phyloP scores from a whole-genome alignment of 73 alveolate genomes.

The Stentor roeselii region DNA sequence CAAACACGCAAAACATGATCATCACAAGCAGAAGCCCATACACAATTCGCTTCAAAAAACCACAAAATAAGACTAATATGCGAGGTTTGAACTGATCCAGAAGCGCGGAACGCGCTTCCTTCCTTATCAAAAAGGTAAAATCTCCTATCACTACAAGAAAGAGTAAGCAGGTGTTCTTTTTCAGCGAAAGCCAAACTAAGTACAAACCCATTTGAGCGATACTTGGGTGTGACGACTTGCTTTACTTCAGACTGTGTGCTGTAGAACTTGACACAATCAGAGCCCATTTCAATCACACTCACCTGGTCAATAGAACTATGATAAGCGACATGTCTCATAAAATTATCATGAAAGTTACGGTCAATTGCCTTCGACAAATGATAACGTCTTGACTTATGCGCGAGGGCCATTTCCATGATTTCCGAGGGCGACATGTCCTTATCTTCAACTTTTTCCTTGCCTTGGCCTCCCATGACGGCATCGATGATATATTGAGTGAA shows the following conservation, averaged over 20 bases:
- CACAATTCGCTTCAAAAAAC: constrained; percentile 85
- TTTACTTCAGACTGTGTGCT: constrained; percentile 27
- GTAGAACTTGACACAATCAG: background rate
- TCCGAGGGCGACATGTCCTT: constrained; percentile 42
- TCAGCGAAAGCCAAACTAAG: constrained; percentile 50
- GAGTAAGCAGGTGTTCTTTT: constrained; percentile 55
- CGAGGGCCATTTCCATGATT: constrained; percentile 51
- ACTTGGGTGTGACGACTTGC: constrained; percentile 30
- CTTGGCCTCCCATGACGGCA: constrained; percentile 70
- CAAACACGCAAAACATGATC: constrained; percentile 66
- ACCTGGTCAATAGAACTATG: constrained; percentile 25
- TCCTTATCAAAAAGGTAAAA: constrained; percentile 68
- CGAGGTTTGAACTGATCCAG: constrained; percentile 56
- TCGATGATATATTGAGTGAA: constrained; percentile 75
- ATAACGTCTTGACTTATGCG: constrained; percentile 57
- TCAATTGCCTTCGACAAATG: constrained; percentile 38
- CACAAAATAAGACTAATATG: constrained; percentile 70
- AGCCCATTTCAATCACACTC: constrained; percentile 29
- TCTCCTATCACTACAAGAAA: constrained; percentile 76
- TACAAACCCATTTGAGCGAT: constrained; percentile 40
- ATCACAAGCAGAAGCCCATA: constrained; percentile 92
- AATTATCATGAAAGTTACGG: constrained; percentile 53
- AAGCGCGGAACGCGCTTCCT: constrained; percentile 52
- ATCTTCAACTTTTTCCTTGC: constrained; percentile 45
- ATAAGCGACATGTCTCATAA: constrained; percentile 48